Conservation (phyloP, 805 yeast genomes). For the Kodamaea neixiangensis region DNA sequence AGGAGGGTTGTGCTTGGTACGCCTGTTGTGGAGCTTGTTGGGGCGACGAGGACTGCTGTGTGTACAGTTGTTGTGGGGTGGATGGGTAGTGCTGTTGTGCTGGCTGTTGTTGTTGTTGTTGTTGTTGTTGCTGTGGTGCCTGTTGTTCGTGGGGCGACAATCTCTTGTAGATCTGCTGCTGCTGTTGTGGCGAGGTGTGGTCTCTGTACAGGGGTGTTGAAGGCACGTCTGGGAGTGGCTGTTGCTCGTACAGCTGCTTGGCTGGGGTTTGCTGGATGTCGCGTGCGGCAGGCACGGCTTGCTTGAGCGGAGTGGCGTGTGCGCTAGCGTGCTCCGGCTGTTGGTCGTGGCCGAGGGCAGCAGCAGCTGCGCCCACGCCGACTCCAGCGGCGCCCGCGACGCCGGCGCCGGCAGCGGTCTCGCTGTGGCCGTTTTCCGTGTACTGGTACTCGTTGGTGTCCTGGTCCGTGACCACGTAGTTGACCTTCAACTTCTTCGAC, state of each 20-base stretch:
- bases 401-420: slow-evolving; percentile 18
- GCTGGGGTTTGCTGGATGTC: slow-evolving; percentile 7
- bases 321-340: slow-evolving; percentile 13
- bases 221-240: slow-evolving; percentile 11
- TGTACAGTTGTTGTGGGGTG: slow-evolving; percentile 11
- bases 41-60: slow-evolving; percentile 8
- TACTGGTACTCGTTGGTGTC: slow-evolving; percentile 15
- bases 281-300: slow-evolving; percentile 5
- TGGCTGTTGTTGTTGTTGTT: slow-evolving; percentile 2
- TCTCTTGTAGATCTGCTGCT: slow-evolving; percentile 5
- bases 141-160: slow-evolving; percentile 9
- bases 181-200: slow-evolving; percentile 7
- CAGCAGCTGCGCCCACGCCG: slow-evolving; percentile 16
- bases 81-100: slow-evolving; percentile 8
- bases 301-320: slow-evolving; percentile 16
- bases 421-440: slow-evolving; percentile 20
- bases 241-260: slow-evolving; percentile 9
- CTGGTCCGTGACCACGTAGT: slow-evolving; percentile 43
- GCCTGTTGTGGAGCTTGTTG: slow-evolving; percentile 8
- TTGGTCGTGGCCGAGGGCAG: slow-evolving; percentile 13
- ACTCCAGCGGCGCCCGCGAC: slow-evolving; percentile 16
- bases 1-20: slow-evolving; percentile 6
- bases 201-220: slow-evolving; percentile 11
- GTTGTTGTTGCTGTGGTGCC: slow-evolving; percentile 1
- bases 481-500: slow-evolving; percentile 69